These are phyloP conservation scores for Capsella rubella DNA, from an alignment of 441 rosid species.

Conservation along the genomic window DNA sequence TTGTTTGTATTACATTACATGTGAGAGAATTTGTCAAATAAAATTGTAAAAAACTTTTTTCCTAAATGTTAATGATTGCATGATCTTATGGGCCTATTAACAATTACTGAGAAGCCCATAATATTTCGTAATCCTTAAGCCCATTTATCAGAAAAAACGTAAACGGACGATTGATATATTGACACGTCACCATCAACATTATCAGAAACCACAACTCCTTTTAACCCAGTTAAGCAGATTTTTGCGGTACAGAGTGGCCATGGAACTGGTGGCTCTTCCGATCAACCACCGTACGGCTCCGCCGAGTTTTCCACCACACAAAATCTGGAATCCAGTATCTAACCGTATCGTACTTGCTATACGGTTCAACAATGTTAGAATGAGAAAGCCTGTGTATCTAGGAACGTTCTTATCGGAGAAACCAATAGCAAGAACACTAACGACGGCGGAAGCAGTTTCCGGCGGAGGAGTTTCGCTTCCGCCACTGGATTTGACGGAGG, in stretches of 20 bases:
- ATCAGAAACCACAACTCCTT: conserved; percentile 17
- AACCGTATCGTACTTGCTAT: not conserved
- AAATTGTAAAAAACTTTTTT: not conserved
- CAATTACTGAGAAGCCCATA: conserved; percentile 5
- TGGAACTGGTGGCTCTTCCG: conserved; percentile 46
- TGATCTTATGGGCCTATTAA: conserved; percentile 9
- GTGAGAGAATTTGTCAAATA: not conserved
- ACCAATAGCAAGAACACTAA: conserved; percentile 40
- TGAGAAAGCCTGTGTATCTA: not conserved
- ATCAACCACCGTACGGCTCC: conserved; percentile 29
- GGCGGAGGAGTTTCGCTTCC: conserved; percentile 61
- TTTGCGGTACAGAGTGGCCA: not conserved
- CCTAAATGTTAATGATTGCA: not conserved
- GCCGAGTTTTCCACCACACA: not conserved
- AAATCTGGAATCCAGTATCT: not conserved
- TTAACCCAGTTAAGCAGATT: not conserved
- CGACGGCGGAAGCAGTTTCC: conserved; percentile 43
- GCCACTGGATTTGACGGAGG: conserved; percentile 89
- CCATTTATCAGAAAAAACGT: not conserved
- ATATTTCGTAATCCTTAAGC: not conserved
- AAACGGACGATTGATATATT: conserved; percentile 38
- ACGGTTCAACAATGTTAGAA: conserved; percentile 36
- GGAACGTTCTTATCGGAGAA: conserved; percentile 24
- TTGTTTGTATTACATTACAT: not conserved
- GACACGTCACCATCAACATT: conserved; percentile 46